Base-by-base conservation (phyloP, 116 monocot genomes). In the Trichopus zeylanicus region DNA sequence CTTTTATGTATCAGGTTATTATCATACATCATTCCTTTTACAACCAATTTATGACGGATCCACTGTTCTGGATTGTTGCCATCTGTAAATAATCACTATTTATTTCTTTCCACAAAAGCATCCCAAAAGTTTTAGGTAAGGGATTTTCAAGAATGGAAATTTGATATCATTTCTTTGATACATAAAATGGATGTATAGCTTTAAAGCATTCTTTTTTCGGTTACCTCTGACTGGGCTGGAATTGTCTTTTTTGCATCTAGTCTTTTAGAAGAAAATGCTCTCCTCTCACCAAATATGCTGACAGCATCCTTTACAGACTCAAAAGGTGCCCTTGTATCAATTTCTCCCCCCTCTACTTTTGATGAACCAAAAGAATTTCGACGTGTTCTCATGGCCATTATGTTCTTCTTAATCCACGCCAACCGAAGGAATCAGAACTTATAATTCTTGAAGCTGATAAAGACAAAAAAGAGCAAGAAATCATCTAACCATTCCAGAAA, bases 281-380 rank as follows among this genome's bases (percentile, higher is more conserved):
- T 76, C 61, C n/a, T n/a, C n/a, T 78, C 84, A 46, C 92, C 92
- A 57, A 92, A 92, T 56, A 92, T 69, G 63, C 81, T 81, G 29
- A 87, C 84, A 37, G 92, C 92, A 55, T 84, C 92, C 71, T 81
- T 92, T 26, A 92, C 92, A 26, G 92, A 92, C 47, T 70, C 72
- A 77, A 92, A 87, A 59, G 92, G 92, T 48, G 84, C 92, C 55
- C 87, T 73, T 13, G 92, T 92, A 67, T 92, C 92, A 31, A 92
- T 87, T 59, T 92, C 92, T 26, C 91, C 91, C 52, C 80, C 69
- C 67, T 86, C 86, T 7, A 57, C 51, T 77, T 75, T 87, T 18
- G 78, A 71, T 26, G 73, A 69, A 67, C 78, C 79, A 24, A 68
- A 58, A 22, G 69, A 25, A 60, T 54, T 49, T 48, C 60, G 70